Evolutionary conservation across 2,329 filamentous ascomycete genomes (phyloP).

Genomic region (Ophioceras dolichostomum): DNA sequence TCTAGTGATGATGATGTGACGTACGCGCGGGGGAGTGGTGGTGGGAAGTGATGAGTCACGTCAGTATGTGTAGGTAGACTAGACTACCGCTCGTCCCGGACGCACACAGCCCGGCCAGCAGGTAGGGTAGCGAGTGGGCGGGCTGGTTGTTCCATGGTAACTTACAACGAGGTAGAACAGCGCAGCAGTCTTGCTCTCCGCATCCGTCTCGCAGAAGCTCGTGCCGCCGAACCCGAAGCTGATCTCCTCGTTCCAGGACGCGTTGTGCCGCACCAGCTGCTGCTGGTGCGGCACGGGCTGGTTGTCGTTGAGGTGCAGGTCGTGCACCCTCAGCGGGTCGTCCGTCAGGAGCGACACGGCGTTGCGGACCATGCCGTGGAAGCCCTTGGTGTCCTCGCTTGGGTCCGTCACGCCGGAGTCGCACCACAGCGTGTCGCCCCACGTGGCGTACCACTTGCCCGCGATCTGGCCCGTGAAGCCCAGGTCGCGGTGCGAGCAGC

Average conservation of each 20-base stretch:
- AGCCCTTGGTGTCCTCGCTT: slow-evolving; percentile 15
- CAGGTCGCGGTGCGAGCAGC: slow-evolving; percentile 17
- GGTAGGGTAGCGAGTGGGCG: too few relatives aligned
- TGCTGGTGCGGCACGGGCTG: slow-evolving; percentile 16
- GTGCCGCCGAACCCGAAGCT: slow-evolving; percentile 24
- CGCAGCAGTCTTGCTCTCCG: slow-evolving; percentile 13
- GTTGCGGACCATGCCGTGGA: slow-evolving; percentile 27
- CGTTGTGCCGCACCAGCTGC: slow-evolving; percentile 22
- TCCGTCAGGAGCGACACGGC: slow-evolving; percentile 20
- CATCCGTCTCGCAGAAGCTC: slow-evolving; percentile 22
- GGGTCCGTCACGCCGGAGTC: slow-evolving; percentile 19
- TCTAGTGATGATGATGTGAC: too few relatives aligned
- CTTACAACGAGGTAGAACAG: slow-evolving; percentile 24
- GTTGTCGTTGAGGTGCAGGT: slow-evolving; percentile 21
- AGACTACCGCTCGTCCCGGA: too few relatives aligned
- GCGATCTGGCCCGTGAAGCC: slow-evolving; percentile 8
- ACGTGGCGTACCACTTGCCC: slow-evolving; percentile 25
- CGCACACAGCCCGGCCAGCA: too few relatives aligned
- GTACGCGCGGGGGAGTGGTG: too few relatives aligned
- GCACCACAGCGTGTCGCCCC: slow-evolving; percentile 23
- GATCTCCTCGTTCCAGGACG: slow-evolving; percentile 22
- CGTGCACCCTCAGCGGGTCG: slow-evolving; percentile 21
- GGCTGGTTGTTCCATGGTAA: too few relatives aligned
- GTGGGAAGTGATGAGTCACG: too few relatives aligned
- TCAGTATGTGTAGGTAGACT: too few relatives aligned